Conservation (phyloP, 768 basidiomycete genomes). For the Lentinula edodes region DNA sequence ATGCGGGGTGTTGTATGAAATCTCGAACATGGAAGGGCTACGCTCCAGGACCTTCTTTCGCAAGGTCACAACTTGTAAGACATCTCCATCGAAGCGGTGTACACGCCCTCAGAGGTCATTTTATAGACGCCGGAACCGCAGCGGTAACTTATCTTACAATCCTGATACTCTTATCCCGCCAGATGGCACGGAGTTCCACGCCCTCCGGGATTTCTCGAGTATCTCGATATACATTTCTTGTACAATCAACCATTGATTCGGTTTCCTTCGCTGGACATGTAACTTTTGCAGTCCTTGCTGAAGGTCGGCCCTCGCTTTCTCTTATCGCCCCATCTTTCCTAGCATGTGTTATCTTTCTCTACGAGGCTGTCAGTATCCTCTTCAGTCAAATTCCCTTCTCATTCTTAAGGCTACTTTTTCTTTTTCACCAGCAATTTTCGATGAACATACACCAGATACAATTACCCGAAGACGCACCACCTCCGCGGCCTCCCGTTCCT, state of each 20-base stretch:
- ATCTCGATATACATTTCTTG: conserved; percentile 78
- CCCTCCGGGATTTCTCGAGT: conserved; percentile 75
- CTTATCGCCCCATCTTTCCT: conserved; percentile 82
- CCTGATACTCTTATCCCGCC: conserved; percentile 64
- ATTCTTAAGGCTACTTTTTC: background rate
- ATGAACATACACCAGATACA: conserved; percentile 80
- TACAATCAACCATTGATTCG: conserved; percentile 75
- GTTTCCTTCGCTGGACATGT: conserved; percentile 86
- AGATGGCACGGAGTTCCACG: conserved; percentile 70
- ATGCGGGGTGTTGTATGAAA: conserved; percentile 71
- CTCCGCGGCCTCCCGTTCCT: conserved; percentile 20
- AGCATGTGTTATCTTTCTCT: conserved; percentile 71
- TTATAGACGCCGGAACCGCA: conserved; percentile 67
- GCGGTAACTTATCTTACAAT: conserved; percentile 62
- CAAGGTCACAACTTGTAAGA: conserved; percentile 63
- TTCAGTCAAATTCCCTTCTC: background rate
- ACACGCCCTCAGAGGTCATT: background rate
- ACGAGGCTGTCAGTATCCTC: conserved; percentile 64
- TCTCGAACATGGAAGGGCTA: conserved; percentile 63
- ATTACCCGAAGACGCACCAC: conserved; percentile 56
- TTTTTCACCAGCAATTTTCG: conserved; percentile 67
- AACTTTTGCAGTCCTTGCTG: conserved; percentile 81
- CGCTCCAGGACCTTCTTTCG: conserved; percentile 65
- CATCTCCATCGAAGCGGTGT: background rate
- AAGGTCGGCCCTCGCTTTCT: conserved; percentile 76